These are phyloP conservation scores for Tolypocladium endophyticum DNA, from an alignment of 2,329 filamentous ascomycete genomes.

Conservation along the genomic window DNA sequence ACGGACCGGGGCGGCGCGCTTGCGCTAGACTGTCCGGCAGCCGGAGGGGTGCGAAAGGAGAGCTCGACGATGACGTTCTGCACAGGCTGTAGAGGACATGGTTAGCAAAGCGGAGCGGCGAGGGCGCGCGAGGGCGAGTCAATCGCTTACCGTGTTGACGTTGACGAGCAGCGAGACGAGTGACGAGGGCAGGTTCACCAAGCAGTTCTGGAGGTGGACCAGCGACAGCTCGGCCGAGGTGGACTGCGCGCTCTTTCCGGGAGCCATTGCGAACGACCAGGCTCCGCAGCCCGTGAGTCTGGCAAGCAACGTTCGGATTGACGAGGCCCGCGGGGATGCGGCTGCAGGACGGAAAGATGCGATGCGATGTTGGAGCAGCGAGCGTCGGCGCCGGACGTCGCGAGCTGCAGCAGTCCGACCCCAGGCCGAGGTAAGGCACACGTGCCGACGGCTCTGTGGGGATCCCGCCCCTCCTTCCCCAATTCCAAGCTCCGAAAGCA, in stretches of 20 bases:
- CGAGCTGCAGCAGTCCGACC: not conserved
- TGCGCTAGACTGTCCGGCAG: conserved; percentile 33
- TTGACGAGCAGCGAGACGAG: conserved; percentile 79
- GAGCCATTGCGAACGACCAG: conserved; percentile 26
- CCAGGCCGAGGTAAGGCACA: conserved; percentile 24
- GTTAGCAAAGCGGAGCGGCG: conserved; percentile 5
- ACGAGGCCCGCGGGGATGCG: not conserved
- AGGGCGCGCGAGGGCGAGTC: not conserved
- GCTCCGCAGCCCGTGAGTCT: not conserved
- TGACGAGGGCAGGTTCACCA: conserved; percentile 82
- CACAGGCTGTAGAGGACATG: conserved; percentile 49
- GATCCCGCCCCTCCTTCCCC: not conserved
- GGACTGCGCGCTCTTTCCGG: conserved; percentile 46
- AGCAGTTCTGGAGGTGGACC: conserved; percentile 82
- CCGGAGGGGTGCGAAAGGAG: conserved; percentile 49
- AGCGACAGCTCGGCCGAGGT: conserved; percentile 76
- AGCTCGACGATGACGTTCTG: conserved; percentile 97
- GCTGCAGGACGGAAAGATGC: not conserved
- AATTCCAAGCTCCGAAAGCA: not conserved
- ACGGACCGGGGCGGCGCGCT: conserved; percentile 53
- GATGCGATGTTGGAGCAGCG: not conserved
- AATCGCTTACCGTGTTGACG: conserved; percentile 66
- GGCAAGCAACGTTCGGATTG: not conserved
- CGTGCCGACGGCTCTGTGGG: conserved; percentile 16
- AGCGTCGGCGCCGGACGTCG: not conserved